Conservation (phyloP, 305 asterid species). For the Solanum hybrid region DNA sequence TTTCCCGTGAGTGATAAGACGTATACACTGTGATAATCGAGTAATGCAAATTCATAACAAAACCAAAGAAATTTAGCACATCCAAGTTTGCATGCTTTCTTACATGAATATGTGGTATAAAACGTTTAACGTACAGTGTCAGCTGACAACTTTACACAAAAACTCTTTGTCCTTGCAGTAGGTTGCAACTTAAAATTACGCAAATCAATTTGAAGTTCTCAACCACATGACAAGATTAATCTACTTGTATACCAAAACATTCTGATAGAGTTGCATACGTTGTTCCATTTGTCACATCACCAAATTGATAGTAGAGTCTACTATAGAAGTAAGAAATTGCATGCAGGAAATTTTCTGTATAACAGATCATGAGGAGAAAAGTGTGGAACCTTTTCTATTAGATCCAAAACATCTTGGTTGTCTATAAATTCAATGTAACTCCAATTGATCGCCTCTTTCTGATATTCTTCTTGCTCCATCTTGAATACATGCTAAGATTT, state of each 20-base stretch:
- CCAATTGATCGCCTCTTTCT: constrained; percentile 86
- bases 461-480: constrained; percentile 99
- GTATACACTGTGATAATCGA: neutral
- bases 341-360: neutral
- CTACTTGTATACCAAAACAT: neutral
- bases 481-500: constrained; percentile 88
- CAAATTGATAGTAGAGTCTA: neutral
- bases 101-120: neutral
- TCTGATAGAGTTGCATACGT: neutral
- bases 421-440: constrained; percentile 97
- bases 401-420: constrained; percentile 97
- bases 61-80: neutral
- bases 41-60: neutral
- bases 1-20: neutral
- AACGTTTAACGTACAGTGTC: neutral
- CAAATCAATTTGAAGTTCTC: neutral
- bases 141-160: neutral
- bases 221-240: neutral
- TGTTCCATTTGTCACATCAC: neutral
- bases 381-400: constrained; percentile 80
- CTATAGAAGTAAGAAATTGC: neutral
- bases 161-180: neutral
- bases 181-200: neutral
- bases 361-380: neutral
- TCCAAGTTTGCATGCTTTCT: constrained; percentile 1